Evolutionary conservation across 2,329 filamentous ascomycete species (phyloP).

Genomic region (Diplocarpon mali): DNA sequence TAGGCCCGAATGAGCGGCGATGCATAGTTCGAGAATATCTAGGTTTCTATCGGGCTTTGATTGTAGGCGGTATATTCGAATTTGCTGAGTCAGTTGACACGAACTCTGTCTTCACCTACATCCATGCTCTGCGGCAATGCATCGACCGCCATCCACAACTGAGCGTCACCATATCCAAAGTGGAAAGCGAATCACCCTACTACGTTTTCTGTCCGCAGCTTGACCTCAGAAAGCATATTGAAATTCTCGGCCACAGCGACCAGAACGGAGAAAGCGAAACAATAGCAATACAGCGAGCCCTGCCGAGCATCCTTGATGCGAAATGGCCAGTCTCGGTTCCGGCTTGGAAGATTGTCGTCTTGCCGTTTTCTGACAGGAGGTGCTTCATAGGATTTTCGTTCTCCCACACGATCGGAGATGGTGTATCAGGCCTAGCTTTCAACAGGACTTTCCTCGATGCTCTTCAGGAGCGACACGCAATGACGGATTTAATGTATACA

Average conservation of each 20-base stretch:
- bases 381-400: slow-evolving; percentile 1
- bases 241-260: not conserved
- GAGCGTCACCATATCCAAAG: not conserved
- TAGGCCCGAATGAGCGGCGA: slow-evolving; percentile 1
- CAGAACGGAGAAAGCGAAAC: not conserved
- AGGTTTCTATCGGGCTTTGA: not conserved
- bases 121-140: not conserved
- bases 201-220: not conserved
- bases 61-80: slow-evolving; percentile 1
- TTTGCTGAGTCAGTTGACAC: not conserved
- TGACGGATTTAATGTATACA: not conserved
- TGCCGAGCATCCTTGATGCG: not conserved
- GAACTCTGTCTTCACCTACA: not conserved
- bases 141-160: not conserved
- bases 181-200: slow-evolving; percentile 1
- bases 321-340: not conserved
- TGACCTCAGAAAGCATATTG: not conserved
- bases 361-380: not conserved
- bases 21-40: slow-evolving; percentile 2
- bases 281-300: not conserved
- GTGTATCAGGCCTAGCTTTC: not conserved
- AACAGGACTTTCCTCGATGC: slow-evolving; percentile 1
- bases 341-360: not conserved
- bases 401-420: not conserved
- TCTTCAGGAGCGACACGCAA: not conserved